These are phyloP conservation scores for Thyridium curvatum DNA, from an alignment of 2,329 filamentous ascomycete species.

Conservation along the genomic window DNA sequence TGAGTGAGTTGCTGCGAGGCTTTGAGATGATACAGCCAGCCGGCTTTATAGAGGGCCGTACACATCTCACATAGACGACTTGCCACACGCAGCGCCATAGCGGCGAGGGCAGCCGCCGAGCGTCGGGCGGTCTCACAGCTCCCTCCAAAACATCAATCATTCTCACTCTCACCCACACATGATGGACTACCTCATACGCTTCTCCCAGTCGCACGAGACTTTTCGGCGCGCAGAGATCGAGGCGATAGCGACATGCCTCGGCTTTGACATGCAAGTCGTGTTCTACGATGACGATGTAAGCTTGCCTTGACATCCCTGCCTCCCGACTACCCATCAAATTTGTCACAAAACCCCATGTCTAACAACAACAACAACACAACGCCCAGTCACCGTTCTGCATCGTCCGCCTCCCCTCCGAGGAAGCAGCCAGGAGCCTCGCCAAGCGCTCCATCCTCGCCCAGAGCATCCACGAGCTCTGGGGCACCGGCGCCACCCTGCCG, in stretches of 20 bases:
- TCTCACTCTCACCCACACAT: slow-evolving; percentile 3
- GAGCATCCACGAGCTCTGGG: slow-evolving; percentile 88
- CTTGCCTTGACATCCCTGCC: slow-evolving; percentile 10
- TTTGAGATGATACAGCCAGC: too few relatives aligned
- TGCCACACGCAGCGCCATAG: too few relatives aligned
- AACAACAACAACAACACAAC: slow-evolving; percentile 10
- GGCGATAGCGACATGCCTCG: slow-evolving; percentile 65
- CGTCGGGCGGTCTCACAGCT: too few relatives aligned
- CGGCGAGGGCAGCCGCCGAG: too few relatives aligned
- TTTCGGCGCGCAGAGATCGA: slow-evolving; percentile 82
- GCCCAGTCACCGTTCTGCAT: slow-evolving; percentile 79
- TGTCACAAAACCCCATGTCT: slow-evolving; percentile 9
- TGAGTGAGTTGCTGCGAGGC: too few relatives aligned
- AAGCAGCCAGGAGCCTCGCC: slow-evolving; percentile 61
- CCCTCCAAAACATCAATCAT: too few relatives aligned
- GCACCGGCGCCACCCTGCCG: slow-evolving; percentile 58
- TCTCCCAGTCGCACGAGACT: slow-evolving; percentile 84
- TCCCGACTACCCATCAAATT: slow-evolving; percentile 5
- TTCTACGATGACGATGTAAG: slow-evolving; percentile 69
- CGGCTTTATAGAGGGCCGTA: too few relatives aligned
- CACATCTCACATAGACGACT: too few relatives aligned
- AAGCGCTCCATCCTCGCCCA: slow-evolving; percentile 74
- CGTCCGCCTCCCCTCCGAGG: slow-evolving; percentile 59
- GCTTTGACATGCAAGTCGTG: slow-evolving; percentile 64
- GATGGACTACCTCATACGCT: slow-evolving; percentile 81